A percentile compares a stretch with the other conserved stretches of the same genome.
Conservation (phyloP, 1,139 yeast genomes). For the Oligophagozyma castellii region DNA sequence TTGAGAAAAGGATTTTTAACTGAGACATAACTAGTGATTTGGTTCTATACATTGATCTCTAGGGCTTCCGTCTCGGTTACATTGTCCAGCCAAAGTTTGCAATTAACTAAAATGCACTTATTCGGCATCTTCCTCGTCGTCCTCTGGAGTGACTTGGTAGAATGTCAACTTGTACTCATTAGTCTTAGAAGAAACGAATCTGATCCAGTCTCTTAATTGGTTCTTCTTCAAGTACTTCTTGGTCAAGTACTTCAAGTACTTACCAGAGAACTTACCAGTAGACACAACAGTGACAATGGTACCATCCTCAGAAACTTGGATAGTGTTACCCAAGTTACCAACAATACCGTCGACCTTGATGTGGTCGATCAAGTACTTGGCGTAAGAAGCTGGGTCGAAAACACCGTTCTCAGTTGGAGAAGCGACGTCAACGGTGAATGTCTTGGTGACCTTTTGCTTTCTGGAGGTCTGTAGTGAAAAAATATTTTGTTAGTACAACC, state of each 20-base stretch:
- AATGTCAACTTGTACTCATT: conserved; percentile 96
- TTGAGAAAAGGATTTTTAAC: too few species aligned
- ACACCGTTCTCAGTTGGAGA: conserved; percentile 98
- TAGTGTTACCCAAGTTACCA: conserved; percentile 94
- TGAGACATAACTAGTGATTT: too few species aligned
- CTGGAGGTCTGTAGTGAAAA: conserved; percentile 45
- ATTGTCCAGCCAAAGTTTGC: too few species aligned
- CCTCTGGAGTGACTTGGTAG: conserved; percentile 98
- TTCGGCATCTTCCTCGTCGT: conserved; percentile 72
- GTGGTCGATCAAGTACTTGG: conserved; percentile 96
- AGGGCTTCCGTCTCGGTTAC: too few species aligned
- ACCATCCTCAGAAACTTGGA: conserved; percentile 77
- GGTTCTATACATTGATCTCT: too few species aligned
- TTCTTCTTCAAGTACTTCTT: conserved; percentile 99
- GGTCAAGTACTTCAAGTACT: conserved; percentile 98
- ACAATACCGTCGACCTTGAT: conserved; percentile 95
- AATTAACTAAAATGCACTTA: conserved; percentile 20
- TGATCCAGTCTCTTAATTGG: conserved; percentile 99
- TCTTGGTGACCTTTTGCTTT: conserved; percentile 69
- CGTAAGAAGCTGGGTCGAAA: conserved; percentile 95
- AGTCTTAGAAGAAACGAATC: conserved; percentile 94
- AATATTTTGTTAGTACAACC: conserved; percentile 1
- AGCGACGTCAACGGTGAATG: conserved; percentile 91
- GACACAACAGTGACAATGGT: conserved; percentile 77
- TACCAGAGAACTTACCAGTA: conserved; percentile 95